Conservation (phyloP, 163 green algal genomes). For the Botryococcus braunii region DNA sequence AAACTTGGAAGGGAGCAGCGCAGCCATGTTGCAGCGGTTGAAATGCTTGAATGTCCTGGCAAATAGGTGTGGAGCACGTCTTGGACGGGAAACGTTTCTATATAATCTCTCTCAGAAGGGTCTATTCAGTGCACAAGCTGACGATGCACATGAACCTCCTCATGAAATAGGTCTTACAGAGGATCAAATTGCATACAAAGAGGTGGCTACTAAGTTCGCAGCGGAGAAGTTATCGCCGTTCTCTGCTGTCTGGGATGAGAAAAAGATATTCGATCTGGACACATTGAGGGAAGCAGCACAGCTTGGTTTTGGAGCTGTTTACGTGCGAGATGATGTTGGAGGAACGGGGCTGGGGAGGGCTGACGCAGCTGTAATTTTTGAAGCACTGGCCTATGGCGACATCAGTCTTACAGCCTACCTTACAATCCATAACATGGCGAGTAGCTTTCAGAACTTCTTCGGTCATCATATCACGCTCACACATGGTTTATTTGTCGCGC, state of each 20-base stretch:
- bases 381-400: conserved; percentile 65
- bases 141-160: no score
- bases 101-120: no score
- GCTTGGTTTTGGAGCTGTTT: conserved; percentile 60
- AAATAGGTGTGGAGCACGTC: no score
- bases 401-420: conserved; percentile 66
- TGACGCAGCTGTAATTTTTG: conserved; percentile 69
- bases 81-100: no score
- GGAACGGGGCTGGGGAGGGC: conserved; percentile 40
- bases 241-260: conserved; percentile 52
- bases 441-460: no score
- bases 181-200: conserved; percentile 37
- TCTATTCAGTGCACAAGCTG: no score
- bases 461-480: no score
- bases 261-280: conserved; percentile 58
- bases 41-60: no score
- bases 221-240: conserved; percentile 45
- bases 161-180: conserved; percentile 25
- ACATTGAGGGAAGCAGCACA: conserved; percentile 43
- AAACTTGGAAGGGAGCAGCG: no score
- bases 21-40: no score
- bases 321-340: conserved; percentile 45
- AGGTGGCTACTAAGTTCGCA: conserved; percentile 53
- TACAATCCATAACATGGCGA: conserved; percentile 87
- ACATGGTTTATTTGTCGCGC: no score